phyloP scores from a whole-genome alignment of 768 basidiomycete genomes.

The Pisolithus tinctorius region DNA sequence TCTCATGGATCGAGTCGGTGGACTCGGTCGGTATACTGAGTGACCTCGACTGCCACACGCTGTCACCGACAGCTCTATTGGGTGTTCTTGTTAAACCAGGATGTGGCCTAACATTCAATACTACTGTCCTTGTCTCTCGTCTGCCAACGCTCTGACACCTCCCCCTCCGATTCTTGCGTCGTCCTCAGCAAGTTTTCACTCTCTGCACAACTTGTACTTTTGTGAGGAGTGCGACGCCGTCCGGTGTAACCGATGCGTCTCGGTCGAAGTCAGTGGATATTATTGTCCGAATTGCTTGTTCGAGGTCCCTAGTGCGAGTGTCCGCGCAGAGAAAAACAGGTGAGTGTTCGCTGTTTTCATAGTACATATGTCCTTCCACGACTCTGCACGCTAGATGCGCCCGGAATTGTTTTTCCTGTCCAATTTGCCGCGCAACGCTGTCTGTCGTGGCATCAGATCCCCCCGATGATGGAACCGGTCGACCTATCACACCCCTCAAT shows the following conservation, averaged over 20 bases:
- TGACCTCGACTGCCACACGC: too few species aligned
- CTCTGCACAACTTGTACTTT: slow-evolving; percentile 83
- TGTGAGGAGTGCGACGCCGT: slow-evolving; percentile 98
- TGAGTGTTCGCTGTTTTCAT: slow-evolving; percentile 22
- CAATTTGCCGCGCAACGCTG: slow-evolving; percentile 84
- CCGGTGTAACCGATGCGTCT: slow-evolving; percentile 87
- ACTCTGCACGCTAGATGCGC: slow-evolving; percentile 64
- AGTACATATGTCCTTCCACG: neutral
- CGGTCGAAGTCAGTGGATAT: slow-evolving; percentile 92
- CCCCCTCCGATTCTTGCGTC: slow-evolving; percentile 74
- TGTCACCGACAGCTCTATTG: too few species aligned
- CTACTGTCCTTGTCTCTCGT: slow-evolving; percentile 69
- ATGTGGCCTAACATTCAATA: slow-evolving; percentile 49
- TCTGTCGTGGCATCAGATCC: slow-evolving; percentile 89
- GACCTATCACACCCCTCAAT: slow-evolving; percentile 45
- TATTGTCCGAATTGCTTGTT: slow-evolving; percentile 98
- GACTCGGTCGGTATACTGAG: too few species aligned
- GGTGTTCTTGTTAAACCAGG: neutral
- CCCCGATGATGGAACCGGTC: slow-evolving; percentile 49
- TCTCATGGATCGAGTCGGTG: too few species aligned
- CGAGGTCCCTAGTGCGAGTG: slow-evolving; percentile 96
- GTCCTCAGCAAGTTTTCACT: slow-evolving; percentile 76
- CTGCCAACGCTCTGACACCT: slow-evolving; percentile 35
- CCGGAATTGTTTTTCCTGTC: slow-evolving; percentile 96
- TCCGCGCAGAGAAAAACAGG: slow-evolving; percentile 98